Percentiles rank a stretch among this genome's conserved stretches.
These are phyloP conservation scores for Pezicula radicicola DNA, from an alignment of 2,329 filamentous ascomycete genomes.

Conservation along the genomic window DNA sequence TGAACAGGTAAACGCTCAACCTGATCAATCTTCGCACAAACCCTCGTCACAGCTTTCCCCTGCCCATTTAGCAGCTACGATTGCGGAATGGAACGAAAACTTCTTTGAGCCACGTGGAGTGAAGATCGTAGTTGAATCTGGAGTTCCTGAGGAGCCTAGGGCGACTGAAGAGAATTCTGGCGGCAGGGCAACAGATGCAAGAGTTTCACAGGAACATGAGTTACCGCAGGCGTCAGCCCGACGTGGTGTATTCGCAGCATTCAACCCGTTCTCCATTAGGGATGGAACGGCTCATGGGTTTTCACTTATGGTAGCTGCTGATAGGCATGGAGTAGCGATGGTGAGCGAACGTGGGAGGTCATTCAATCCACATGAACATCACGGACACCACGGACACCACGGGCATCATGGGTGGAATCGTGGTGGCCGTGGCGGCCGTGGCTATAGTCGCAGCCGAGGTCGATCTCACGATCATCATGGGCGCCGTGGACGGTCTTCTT, in stretches of 20 bases:
- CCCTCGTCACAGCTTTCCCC: slow-evolving; percentile 8
- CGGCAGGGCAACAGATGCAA: slow-evolving; percentile 6
- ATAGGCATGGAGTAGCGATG: slow-evolving; percentile 36
- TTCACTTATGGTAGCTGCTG: slow-evolving; percentile 30
- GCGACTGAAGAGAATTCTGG: slow-evolving; percentile 34
- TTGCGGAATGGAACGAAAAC: slow-evolving; percentile 53
- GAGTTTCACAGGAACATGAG: slow-evolving; percentile 7
- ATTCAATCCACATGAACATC: slow-evolving; percentile 13
- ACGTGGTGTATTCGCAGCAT: slow-evolving; percentile 4
- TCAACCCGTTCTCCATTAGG: slow-evolving; percentile 6
- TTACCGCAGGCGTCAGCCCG: slow-evolving; percentile 1
- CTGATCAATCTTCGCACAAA: slow-evolving; percentile 30
- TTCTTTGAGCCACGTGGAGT: slow-evolving; percentile 53
- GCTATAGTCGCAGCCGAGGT: slow-evolving; percentile 6
- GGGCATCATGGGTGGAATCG: slow-evolving; percentile 6
- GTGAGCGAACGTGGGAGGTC: slow-evolving; percentile 17
- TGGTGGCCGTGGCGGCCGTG: slow-evolving; percentile 6
- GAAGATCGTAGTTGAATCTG: slow-evolving; percentile 35
- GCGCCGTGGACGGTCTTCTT: slow-evolving; percentile 13
- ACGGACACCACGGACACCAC: not conserved
- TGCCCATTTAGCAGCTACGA: slow-evolving; percentile 34
- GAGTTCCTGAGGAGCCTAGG: slow-evolving; percentile 35
- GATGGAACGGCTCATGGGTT: slow-evolving; percentile 9
- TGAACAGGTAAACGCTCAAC: slow-evolving; percentile 33
- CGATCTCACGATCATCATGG: not conserved